A percentile compares a stretch with the other conserved stretches of the same genome.
Conservation (phyloP, 768 basidiomycete species). For the Chlorophyllum brunneum region DNA sequence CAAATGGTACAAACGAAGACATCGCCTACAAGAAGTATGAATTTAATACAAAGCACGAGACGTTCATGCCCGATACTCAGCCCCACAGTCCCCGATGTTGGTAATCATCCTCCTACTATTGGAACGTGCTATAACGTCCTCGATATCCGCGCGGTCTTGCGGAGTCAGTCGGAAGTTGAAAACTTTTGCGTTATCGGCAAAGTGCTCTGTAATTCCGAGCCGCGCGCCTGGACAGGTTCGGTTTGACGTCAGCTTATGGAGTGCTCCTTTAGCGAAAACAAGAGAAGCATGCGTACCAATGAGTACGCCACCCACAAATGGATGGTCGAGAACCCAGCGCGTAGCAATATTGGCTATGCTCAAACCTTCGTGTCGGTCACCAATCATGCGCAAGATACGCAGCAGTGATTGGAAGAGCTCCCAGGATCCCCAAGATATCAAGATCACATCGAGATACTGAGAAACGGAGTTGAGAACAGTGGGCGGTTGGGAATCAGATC, state of each 20-base stretch:
- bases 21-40: too few species aligned
- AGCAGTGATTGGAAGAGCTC: slow-evolving; percentile 64
- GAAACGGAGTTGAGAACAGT: slow-evolving; percentile 5
- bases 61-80: slow-evolving; percentile 61
- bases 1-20: too few species aligned
- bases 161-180: slow-evolving; percentile 53
- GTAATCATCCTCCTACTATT: slow-evolving; percentile 56
- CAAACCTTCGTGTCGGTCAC: slow-evolving; percentile 56
- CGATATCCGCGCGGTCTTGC: slow-evolving; percentile 56
- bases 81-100: slow-evolving; percentile 75
- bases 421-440: slow-evolving; percentile 77
- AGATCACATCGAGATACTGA: slow-evolving; percentile 79
- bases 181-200: slow-evolving; percentile 59
- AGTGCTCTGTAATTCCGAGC: slow-evolving; percentile 69
- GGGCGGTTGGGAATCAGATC: slow-evolving; percentile 1
- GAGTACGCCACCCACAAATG: slow-evolving; percentile 70
- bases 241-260: not conserved
- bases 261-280: not conserved
- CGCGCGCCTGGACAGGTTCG: slow-evolving; percentile 48
- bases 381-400: slow-evolving; percentile 50
- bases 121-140: slow-evolving; percentile 55
- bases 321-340: slow-evolving; percentile 77
- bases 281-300: slow-evolving; percentile 46
- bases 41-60: not conserved
- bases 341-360: slow-evolving; percentile 77